These are phyloP conservation scores for Macrophomina tecta DNA, from an alignment of 2,329 filamentous ascomycete species.

Conservation along the genomic window DNA sequence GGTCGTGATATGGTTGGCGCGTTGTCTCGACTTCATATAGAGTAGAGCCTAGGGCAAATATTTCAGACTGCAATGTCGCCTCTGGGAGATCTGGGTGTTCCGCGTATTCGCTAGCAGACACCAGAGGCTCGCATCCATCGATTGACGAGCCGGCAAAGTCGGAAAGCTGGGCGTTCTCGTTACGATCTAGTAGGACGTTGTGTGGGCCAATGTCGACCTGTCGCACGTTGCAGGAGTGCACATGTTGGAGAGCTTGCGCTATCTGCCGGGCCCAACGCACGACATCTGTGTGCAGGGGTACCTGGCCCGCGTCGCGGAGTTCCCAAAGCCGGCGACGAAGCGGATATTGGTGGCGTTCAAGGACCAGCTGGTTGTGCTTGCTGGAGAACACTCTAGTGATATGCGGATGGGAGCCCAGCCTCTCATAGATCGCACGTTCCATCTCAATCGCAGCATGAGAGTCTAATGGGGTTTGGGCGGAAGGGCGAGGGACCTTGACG, in stretches of 20 bases:
- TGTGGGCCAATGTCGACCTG: constrained; percentile 32
- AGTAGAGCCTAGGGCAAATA: constrained; percentile 33
- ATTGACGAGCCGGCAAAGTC: constrained; percentile 35
- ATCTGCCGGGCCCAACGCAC: constrained; percentile 31
- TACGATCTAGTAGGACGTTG: constrained; percentile 32
- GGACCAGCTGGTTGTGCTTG: background rate
- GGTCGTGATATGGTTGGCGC: constrained; percentile 29
- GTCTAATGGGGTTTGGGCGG: constrained; percentile 3
- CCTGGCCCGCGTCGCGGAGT: constrained; percentile 13
- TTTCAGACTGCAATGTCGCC: constrained; percentile 29
- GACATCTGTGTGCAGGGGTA: constrained; percentile 12
- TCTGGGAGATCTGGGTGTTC: constrained; percentile 22
- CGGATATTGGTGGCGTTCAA: constrained; percentile 26
- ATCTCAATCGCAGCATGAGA: constrained; percentile 19
- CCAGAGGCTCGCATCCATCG: constrained; percentile 30
- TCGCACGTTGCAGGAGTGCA: constrained; percentile 31
- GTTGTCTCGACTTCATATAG: constrained; percentile 33
- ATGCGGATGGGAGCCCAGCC: constrained; percentile 27
- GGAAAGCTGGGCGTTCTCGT: constrained; percentile 30
- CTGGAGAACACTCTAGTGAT: constrained; percentile 7
- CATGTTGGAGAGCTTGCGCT: constrained; percentile 30
- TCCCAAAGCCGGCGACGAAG: constrained; percentile 27
- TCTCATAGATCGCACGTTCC: constrained; percentile 26
- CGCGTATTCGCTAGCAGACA: constrained; percentile 6
- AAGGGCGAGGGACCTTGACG: constrained; percentile 16